phyloP scores from a whole-genome alignment of 129 eudicot species.

The Arctium lappa region DNA sequence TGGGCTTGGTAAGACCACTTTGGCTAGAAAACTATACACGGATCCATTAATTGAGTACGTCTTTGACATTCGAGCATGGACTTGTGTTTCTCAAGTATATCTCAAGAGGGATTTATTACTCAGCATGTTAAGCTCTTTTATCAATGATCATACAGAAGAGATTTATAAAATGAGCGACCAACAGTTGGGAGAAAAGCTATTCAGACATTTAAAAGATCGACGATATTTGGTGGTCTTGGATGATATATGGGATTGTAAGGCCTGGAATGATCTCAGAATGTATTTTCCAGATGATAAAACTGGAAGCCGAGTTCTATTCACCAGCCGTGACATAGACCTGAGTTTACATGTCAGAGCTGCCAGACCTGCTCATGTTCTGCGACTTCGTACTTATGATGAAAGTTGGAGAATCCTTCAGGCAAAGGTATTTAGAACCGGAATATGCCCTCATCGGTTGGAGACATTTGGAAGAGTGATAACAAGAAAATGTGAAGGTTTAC shows the following conservation, averaged over 20 bases:
- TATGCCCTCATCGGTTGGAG: conserved; percentile 8
- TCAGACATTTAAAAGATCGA: neutral
- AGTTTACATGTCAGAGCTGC: neutral
- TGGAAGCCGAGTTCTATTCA: conserved; percentile 29
- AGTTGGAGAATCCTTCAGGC: conserved; percentile 17
- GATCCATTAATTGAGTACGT: conserved; percentile 10
- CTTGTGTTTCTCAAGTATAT: conserved; percentile 20
- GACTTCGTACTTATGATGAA: neutral
- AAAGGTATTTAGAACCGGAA: conserved; percentile 10
- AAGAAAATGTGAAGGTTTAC: conserved; percentile 29
- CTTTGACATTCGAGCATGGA: conserved; percentile 33
- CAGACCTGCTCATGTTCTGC: conserved; percentile 6
- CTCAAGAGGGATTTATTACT: conserved; percentile 10
- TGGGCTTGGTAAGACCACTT: conserved; percentile 30
- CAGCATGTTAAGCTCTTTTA: conserved; percentile 12
- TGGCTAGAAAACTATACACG: conserved; percentile 15
- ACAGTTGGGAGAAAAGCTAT: conserved; percentile 16
- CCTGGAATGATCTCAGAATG: conserved; percentile 28
- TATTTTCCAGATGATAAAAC: conserved; percentile 23
- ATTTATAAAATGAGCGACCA: neutral
- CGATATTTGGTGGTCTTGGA: conserved; percentile 32
- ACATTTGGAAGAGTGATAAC: conserved; percentile 7
- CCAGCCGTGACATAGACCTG: conserved; percentile 14
- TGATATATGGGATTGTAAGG: conserved; percentile 25
- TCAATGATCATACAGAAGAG: neutral